These are phyloP conservation scores for Nigrospora sphaerica DNA, from an alignment of 2,329 filamentous ascomycete species.

Conservation along the genomic window DNA sequence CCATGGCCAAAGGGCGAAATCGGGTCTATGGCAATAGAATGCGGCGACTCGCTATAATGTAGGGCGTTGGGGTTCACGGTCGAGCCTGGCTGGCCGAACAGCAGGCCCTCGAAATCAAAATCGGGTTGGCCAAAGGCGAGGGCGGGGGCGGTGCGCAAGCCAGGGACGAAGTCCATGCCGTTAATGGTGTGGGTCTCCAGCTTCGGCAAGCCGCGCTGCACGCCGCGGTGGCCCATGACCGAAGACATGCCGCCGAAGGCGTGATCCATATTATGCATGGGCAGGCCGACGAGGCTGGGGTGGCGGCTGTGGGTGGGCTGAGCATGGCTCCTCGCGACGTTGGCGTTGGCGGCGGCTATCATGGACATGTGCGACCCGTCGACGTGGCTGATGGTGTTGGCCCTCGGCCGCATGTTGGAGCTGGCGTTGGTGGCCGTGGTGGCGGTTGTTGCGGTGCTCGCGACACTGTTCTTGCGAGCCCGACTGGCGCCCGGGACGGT, in stretches of 20 bases:
- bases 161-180: conserved; percentile 55
- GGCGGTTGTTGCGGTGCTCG: conserved; percentile 43
- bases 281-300: conserved; percentile 64
- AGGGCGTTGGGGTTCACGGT: conserved; percentile 68
- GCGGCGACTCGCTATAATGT: conserved; percentile 76
- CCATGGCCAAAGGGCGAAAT: conserved; percentile 52
- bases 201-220: conserved; percentile 66
- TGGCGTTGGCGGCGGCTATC: conserved; percentile 53
- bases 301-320: conserved; percentile 60
- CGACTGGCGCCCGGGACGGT: conserved; percentile 56
- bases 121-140: conserved; percentile 57
- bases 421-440: conserved; percentile 42
- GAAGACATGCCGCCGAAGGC: conserved; percentile 68
- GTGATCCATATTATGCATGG: conserved; percentile 50
- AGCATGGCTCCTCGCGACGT: conserved; percentile 38
- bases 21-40: conserved; percentile 56
- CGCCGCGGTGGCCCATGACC: conserved; percentile 58
- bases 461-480: conserved; percentile 89
- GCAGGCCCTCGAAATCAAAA: conserved; percentile 61
- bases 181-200: conserved; percentile 71
- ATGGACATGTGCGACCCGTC: conserved; percentile 71
- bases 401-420: conserved; percentile 71
- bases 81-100: conserved; percentile 59
- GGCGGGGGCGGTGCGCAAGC: conserved; percentile 72
- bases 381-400: conserved; percentile 94